Base-by-base conservation (phyloP, 2,329 filamentous ascomycete genomes). In the Lojkania enalia region DNA sequence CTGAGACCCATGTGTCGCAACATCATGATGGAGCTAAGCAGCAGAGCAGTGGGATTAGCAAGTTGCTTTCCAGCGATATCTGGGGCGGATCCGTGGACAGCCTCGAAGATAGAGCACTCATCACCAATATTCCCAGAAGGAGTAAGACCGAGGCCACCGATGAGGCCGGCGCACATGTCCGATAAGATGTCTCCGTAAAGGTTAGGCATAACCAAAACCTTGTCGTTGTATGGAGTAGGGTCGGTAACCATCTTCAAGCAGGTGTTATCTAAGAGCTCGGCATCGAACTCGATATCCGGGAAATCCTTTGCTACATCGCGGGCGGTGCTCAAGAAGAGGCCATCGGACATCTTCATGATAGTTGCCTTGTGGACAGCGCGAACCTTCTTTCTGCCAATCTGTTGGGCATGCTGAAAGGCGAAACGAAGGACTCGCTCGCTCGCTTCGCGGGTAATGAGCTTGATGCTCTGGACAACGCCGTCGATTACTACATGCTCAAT, bases 341-440 rank as follows among this genome's bases (percentile, higher is more conserved):
- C 94, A 74, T 99, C 94, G 71, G 87, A 92, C 89, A 96, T 95
- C 85, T 99, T 99, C 94, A 99, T 99, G 79, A 99, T 99, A 70
- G 94, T 97, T 73, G 94, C 94, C 84, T 99, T 99, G 87, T 99
- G 94, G 55, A 97, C 91, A 49, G 90, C 92, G 69, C 91, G 90
- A 67, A 97, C 92, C 87, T 96, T 96, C 72, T 85, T 91, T 80
- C 89, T 88, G 76, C 91, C 90, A 68, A 96, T 87, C 63, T 89
- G 84, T 74, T 94, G 82, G 61, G 94, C 94, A 73, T 99, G 90
- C 79, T 99, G 92, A 85, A 99, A 99, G 65, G 95, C 94, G 74
- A 90, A 99, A 70, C 91, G 87, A 59, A 97, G 84, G 43, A 99
- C 94, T 63, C 94, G 87, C 84, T 99, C 94, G 58, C 85, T 91